Percentiles rank a stretch among this genome's conserved stretches.
These are phyloP conservation scores for Globisporangium yorkense DNA, from an alignment of 352 stramenopile species.

Conservation along the genomic window DNA sequence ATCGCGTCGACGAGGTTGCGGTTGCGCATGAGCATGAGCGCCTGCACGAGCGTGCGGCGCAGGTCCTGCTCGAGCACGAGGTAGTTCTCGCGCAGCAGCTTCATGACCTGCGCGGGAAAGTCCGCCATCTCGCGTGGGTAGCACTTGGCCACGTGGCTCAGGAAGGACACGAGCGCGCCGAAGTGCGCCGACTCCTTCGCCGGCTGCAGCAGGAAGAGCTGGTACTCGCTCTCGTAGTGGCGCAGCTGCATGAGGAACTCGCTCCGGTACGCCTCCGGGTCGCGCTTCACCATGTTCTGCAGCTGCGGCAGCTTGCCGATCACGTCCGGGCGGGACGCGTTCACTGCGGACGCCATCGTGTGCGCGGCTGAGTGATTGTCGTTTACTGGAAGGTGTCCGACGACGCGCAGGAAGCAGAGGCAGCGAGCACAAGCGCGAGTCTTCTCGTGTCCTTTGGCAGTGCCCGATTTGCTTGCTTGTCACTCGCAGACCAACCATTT, in stretches of 20 bases:
- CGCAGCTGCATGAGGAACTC: slow-evolving; percentile 97
- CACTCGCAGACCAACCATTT: slow-evolving; percentile 11
- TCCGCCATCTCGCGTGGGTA: slow-evolving; percentile 81
- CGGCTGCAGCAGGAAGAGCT: slow-evolving; percentile 93
- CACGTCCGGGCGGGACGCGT: slow-evolving; percentile 78
- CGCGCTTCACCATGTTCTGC: slow-evolving; percentile 99
- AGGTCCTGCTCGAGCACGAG: slow-evolving; percentile 89
- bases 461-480: not conserved
- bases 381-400: not conserved
- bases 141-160: slow-evolving; percentile 90
- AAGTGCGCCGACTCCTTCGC: slow-evolving; percentile 91
- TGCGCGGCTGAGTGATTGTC: too few species aligned
- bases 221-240: slow-evolving; percentile 94
- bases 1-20: slow-evolving; percentile 90
- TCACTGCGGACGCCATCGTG: slow-evolving; percentile 54
- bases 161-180: slow-evolving; percentile 95
- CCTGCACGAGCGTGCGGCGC: slow-evolving; percentile 92
- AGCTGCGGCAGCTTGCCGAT: slow-evolving; percentile 92
- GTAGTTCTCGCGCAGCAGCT: slow-evolving; percentile 88
- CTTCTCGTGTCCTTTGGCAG: slow-evolving; percentile 9
- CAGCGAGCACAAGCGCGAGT: not conserved
- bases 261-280: slow-evolving; percentile 93
- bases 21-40: slow-evolving; percentile 96
- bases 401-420: not conserved
- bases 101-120: slow-evolving; percentile 91